These are phyloP conservation scores for Coemansia sp. DNA, from an alignment of 192 early-diverging fungal species.

Conservation along the genomic window DNA sequence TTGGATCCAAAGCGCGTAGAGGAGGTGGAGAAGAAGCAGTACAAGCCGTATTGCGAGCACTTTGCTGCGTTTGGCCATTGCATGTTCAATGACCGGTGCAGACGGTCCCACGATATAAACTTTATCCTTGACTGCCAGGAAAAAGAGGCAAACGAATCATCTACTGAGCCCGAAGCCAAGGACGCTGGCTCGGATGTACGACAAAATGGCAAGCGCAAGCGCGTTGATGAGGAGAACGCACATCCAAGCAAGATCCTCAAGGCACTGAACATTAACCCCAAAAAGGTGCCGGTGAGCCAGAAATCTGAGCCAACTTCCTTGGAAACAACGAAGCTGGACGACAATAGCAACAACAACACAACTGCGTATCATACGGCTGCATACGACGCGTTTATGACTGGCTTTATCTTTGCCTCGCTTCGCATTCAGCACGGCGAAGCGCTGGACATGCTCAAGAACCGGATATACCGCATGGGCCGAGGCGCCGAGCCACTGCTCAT, in stretches of 20 bases:
- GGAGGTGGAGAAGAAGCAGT: not conserved
- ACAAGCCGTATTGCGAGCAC: conserved; percentile 66
- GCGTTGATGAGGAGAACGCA: conserved; percentile 1
- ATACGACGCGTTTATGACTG: conserved; percentile 98
- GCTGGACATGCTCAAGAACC: conserved; percentile 64
- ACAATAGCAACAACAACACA: not conserved
- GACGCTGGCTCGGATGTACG: not conserved
- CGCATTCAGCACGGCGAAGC: conserved; percentile 47
- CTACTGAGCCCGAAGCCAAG: not conserved
- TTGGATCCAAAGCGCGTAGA: not conserved
- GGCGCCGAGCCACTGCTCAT: conserved; percentile 39
- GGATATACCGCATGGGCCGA: conserved; percentile 79
- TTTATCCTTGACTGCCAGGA: conserved; percentile 76
- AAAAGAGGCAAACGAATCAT: not conserved
- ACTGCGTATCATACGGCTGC: conserved; percentile 80
- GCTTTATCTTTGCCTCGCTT: conserved; percentile 72
- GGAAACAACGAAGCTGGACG: not conserved
- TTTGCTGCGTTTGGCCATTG: conserved; percentile 89
- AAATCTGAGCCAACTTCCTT: not conserved
- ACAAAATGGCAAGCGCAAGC: conserved; percentile 20
- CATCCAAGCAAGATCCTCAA: conserved; percentile 19
- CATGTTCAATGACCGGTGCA: conserved; percentile 63
- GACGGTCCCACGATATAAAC: conserved; percentile 80
- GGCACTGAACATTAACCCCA: not conserved
- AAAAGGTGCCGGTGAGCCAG: not conserved